Evolutionary conservation across 306 rosid species (phyloP).

Genomic region (Coriaria nepalensis): DNA sequence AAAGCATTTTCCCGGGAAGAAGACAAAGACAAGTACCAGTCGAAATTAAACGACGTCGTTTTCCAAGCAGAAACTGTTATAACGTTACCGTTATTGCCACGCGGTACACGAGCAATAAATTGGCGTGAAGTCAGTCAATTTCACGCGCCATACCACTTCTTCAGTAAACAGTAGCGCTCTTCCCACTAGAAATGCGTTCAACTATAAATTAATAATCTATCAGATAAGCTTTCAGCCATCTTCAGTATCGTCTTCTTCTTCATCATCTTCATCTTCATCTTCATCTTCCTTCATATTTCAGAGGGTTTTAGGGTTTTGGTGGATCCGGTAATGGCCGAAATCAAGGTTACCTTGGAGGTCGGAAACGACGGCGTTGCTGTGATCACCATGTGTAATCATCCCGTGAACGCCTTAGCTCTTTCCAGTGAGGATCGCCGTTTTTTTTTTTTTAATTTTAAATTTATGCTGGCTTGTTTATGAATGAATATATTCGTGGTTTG

Average conservation of each 20-base stretch:
- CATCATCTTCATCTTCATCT: not conserved
- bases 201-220: too few relatives aligned
- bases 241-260: slow-evolving; percentile 1
- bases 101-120: too few relatives aligned
- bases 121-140: too few relatives aligned
- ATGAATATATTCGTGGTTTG: not conserved
- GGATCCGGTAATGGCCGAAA: slow-evolving; percentile 32
- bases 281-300: not conserved
- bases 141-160: too few relatives aligned
- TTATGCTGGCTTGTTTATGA: slow-evolving; percentile 1
- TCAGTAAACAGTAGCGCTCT: too few relatives aligned
- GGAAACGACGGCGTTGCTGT: slow-evolving; percentile 89
- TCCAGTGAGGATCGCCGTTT: slow-evolving; percentile 26
- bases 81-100: too few relatives aligned
- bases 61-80: too few relatives aligned
- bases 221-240: not conserved
- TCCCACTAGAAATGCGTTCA: too few relatives aligned
- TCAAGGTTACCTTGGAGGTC: slow-evolving; percentile 63
- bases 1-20: too few relatives aligned
- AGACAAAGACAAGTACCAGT: too few relatives aligned
- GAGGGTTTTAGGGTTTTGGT: not conserved
- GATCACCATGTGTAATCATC: slow-evolving; percentile 73
- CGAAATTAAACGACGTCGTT: too few relatives aligned
- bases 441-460: not conserved
- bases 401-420: slow-evolving; percentile 81